Evolutionary conservation across 345 rosid species (phyloP).

Genomic region (Syzygium aromaticum): DNA sequence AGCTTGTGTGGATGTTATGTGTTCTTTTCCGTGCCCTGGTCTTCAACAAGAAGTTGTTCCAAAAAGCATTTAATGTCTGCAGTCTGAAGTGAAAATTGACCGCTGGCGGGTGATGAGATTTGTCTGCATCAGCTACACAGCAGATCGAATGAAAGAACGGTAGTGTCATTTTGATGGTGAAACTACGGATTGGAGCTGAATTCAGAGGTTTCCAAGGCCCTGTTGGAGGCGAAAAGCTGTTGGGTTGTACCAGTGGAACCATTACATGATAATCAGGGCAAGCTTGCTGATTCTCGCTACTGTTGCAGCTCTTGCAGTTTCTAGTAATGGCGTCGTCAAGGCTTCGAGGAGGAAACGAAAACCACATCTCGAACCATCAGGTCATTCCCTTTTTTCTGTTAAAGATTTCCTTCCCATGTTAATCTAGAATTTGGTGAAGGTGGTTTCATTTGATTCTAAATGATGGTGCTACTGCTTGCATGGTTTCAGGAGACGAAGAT

Average conservation of each 20-base stretch:
- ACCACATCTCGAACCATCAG: not conserved
- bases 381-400: not conserved
- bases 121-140: not conserved
- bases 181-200: not conserved
- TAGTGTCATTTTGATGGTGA: not conserved
- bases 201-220: not conserved
- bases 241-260: not conserved
- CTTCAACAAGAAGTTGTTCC: not conserved
- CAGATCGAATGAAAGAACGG: not conserved
- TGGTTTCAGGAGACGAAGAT: not conserved
- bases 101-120: constrained; percentile 15
- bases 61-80: not conserved
- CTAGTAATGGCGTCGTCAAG: constrained; percentile 5
- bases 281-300: constrained; percentile 20
- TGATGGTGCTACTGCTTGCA: not conserved
- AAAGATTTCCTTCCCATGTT: not conserved
- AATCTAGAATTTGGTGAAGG: not conserved
- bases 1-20: not conserved
- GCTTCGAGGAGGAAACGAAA: not conserved
- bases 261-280: constrained; percentile 17
- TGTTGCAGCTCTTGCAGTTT: constrained; percentile 10
- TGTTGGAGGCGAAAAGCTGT: too few relatives aligned
- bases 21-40: not conserved
- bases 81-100: not conserved
- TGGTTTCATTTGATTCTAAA: not conserved